Percentiles rank a stretch among this genome's conserved stretches.
phyloP scores from a whole-genome alignment of 768 basidiomycete species.

The Lactifluus hygrophoroides region DNA sequence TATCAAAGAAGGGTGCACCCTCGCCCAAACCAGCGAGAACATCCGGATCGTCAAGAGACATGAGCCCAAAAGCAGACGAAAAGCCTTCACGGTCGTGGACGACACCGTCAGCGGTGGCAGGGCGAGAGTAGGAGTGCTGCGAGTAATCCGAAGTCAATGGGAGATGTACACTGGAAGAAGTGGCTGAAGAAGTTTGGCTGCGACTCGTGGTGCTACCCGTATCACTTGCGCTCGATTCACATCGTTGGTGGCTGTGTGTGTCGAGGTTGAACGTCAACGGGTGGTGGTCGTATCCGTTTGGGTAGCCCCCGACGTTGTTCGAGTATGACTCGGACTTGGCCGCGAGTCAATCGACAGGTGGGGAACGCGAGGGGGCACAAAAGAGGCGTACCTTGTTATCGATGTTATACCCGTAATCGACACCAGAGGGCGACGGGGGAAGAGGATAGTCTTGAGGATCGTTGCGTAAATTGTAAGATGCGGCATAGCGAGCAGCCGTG shows the following conservation, averaged over 20 bases:
- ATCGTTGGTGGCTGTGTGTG: conserved; percentile 20
- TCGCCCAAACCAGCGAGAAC: conserved; percentile 56
- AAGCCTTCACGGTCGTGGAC: conserved; percentile 24
- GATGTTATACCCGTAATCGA: conserved; percentile 15
- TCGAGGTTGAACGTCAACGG: conserved; percentile 20
- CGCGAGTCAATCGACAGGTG: conserved; percentile 3
- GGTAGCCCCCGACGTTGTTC: background rate
- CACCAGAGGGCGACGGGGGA: conserved; percentile 7
- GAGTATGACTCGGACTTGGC: conserved; percentile 7
- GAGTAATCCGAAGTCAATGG: conserved; percentile 30
- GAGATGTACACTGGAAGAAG: conserved; percentile 45
- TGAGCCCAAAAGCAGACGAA: conserved; percentile 54
- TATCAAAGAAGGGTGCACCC: conserved; percentile 53
- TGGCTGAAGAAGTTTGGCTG: conserved; percentile 45
- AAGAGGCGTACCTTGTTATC: conserved; percentile 16
- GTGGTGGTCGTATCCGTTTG: conserved; percentile 9
- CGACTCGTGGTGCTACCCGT: conserved; percentile 36
- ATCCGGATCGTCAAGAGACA: conserved; percentile 68
- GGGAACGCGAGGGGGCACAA: background rate
- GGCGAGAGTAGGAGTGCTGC: conserved; percentile 17
- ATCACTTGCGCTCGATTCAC: conserved; percentile 31
- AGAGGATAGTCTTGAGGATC: conserved; percentile 14
- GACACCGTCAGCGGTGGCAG: conserved; percentile 17
- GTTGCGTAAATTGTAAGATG: conserved; percentile 4
- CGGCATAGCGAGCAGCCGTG: conserved; percentile 2